Evolutionary conservation across 345 rosid species (phyloP).

Genomic region (Kernera saxatilis): DNA sequence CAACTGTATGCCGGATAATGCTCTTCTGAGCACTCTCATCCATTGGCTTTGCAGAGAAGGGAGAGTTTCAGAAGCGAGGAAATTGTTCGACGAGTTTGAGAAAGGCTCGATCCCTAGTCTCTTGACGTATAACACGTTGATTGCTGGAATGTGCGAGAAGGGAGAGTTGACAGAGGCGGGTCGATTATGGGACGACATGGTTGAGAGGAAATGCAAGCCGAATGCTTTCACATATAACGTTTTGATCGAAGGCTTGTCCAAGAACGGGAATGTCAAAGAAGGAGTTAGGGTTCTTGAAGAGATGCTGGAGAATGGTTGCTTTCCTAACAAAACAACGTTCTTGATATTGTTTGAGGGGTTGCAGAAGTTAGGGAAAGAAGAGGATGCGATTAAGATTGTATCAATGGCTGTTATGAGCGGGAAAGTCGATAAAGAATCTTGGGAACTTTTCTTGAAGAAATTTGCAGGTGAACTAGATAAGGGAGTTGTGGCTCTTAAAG

Average conservation of each 20-base stretch:
- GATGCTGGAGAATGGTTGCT: slow-evolving; percentile 70
- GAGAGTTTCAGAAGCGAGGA: slow-evolving; percentile 62
- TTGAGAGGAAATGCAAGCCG: slow-evolving; percentile 66
- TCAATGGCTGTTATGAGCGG: slow-evolving; percentile 44
- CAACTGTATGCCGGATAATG: slow-evolving; percentile 72
- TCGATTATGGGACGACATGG: slow-evolving; percentile 83
- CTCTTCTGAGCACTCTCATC: slow-evolving; percentile 65
- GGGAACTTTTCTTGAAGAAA: slow-evolving; percentile 52
- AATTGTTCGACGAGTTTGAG: slow-evolving; percentile 70
- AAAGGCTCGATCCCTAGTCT: slow-evolving; percentile 64
- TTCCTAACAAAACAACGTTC: slow-evolving; percentile 54
- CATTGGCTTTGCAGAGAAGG: slow-evolving; percentile 86
- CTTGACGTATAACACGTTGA: slow-evolving; percentile 68
- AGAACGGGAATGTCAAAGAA: slow-evolving; percentile 61
- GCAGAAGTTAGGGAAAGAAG: slow-evolving; percentile 37
- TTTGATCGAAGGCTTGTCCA: slow-evolving; percentile 65
- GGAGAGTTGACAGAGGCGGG: slow-evolving; percentile 71
- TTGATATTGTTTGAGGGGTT: slow-evolving; percentile 50
- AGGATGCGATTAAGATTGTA: slow-evolving; percentile 45
- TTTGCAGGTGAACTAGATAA: slow-evolving; percentile 36
- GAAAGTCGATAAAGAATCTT: slow-evolving; percentile 45
- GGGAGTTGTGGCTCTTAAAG: slow-evolving; percentile 32
- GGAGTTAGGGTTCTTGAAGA: slow-evolving; percentile 63
- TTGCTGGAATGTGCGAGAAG: slow-evolving; percentile 74
- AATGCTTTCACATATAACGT: slow-evolving; percentile 71